These are phyloP conservation scores for Taphrina flavorubra DNA, from an alignment of 1,139 yeast genomes.

Conservation along the genomic window DNA sequence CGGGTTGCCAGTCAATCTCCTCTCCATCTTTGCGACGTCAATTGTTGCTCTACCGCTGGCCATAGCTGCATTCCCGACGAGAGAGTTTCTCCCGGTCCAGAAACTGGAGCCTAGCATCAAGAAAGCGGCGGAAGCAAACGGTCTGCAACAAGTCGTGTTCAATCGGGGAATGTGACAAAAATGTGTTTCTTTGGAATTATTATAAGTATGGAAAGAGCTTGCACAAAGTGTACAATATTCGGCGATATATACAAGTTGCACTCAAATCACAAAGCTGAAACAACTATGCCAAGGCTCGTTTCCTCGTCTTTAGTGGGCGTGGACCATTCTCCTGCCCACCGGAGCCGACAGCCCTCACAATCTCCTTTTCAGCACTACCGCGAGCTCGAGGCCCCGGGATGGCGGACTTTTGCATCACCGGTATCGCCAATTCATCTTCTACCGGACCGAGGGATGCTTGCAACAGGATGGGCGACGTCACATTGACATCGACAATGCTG, in stretches of 20 bases:
- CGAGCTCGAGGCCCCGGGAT: conserved; percentile 23
- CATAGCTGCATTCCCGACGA: conserved; percentile 80
- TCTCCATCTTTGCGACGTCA: conserved; percentile 81
- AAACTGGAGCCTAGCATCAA: conserved; percentile 19
- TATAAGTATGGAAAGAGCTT: neutral
- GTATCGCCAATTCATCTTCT: conserved; percentile 20
- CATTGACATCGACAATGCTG: conserved; percentile 20
- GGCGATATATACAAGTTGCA: neutral
- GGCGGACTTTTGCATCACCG: conserved; percentile 4
- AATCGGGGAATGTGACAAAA: conserved; percentile 30
- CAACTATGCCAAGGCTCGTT: conserved; percentile 14
- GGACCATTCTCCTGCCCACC: conserved; percentile 24
- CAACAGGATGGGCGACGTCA: conserved; percentile 1
- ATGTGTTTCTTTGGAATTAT: no score
- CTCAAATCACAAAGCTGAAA: neutral
- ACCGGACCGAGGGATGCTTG: conserved; percentile 12
- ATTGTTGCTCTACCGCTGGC: conserved; percentile 92
- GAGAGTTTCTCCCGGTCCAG: conserved; percentile 12
- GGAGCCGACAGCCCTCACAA: neutral
- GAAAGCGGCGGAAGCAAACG: neutral
- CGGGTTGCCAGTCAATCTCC: conserved; percentile 74
- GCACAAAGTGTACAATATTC: conserved; percentile 12
- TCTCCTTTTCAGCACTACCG: conserved; percentile 27
- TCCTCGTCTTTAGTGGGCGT: conserved; percentile 25
- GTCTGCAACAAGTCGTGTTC: conserved; percentile 25